A percentile compares a stretch with the other conserved stretches of the same genome.
phyloP scores from a whole-genome alignment of 2,329 filamentous ascomycete genomes.

The Aspergillus vadensis region DNA sequence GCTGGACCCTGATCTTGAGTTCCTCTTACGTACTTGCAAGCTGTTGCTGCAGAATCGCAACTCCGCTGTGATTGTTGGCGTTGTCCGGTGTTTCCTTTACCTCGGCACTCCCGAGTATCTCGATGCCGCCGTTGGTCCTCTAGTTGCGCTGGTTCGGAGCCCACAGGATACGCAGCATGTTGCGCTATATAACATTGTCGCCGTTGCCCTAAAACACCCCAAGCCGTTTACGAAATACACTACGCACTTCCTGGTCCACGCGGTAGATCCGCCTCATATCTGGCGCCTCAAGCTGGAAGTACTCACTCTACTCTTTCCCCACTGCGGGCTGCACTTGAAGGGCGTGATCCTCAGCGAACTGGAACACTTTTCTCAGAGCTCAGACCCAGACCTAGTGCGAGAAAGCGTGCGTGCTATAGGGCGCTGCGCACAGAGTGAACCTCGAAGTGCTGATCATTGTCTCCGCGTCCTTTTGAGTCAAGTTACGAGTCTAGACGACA shows the following conservation, averaged over 20 bases:
- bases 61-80: constrained; percentile 85
- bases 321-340: constrained; percentile 73
- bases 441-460: constrained; percentile 72
- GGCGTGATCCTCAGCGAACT: constrained; percentile 88
- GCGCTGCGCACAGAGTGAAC: constrained; percentile 80
- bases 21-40: constrained; percentile 77
- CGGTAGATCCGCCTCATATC: constrained; percentile 75
- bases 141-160: constrained; percentile 81
- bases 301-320: constrained; percentile 85
- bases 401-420: constrained; percentile 93
- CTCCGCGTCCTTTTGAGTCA: constrained; percentile 80
- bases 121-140: constrained; percentile 73
- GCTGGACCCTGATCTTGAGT: constrained; percentile 77
- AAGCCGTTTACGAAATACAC: constrained; percentile 83
- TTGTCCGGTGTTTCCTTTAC: constrained; percentile 80
- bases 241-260: constrained; percentile 83
- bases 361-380: constrained; percentile 82
- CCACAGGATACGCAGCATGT: constrained; percentile 86
- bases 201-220: constrained; percentile 78
- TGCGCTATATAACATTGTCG: constrained; percentile 90
- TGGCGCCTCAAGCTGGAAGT: constrained; percentile 93
- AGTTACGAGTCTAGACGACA: constrained; percentile 84
- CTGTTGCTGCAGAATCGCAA: constrained; percentile 91
- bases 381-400: constrained; percentile 75
- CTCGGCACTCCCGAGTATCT: constrained; percentile 79